A percentile compares a stretch with the other conserved stretches of the same genome.
These are phyloP conservation scores for Cucurbita argyrosperma DNA, from an alignment of 306 rosid genomes.

Conservation along the genomic window DNA sequence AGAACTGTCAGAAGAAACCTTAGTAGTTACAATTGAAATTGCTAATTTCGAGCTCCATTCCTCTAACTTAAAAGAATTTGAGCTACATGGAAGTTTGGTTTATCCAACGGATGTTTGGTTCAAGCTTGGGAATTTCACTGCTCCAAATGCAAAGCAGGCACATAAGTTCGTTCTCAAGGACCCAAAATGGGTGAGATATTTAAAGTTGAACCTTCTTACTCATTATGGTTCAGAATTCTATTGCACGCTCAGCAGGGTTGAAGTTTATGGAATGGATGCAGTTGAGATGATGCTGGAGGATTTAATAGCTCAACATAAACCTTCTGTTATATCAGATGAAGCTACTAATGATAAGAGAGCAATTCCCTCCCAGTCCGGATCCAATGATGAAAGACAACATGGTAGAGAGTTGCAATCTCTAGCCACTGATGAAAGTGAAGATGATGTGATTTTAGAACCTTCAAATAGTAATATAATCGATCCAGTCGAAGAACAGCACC, in stretches of 20 bases:
- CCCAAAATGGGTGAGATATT: conserved; percentile 97
- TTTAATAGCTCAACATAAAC: conserved; percentile 46
- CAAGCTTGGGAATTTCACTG: conserved; percentile 65
- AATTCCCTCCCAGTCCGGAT: conserved; percentile 21
- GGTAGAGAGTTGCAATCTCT: conserved; percentile 22
- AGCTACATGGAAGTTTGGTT: conserved; percentile 61
- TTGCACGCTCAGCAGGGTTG: conserved; percentile 72
- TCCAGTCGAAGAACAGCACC: conserved; percentile 57
- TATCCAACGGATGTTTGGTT: conserved; percentile 86
- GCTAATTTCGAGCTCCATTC: conserved; percentile 93
- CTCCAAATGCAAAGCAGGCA: conserved; percentile 68
- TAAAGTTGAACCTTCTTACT: conserved; percentile 64
- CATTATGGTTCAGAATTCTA: conserved; percentile 90
- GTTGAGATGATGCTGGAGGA: conserved; percentile 96
- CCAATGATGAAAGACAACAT: conserved; percentile 23
- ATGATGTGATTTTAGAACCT: conserved; percentile 28
- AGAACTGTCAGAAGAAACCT: conserved; percentile 93
- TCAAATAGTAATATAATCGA: conserved; percentile 37
- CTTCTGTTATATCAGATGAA: conserved; percentile 22
- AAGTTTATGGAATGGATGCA: conserved; percentile 85
- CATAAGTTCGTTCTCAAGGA: conserved; percentile 59
- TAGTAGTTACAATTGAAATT: conserved; percentile 69
- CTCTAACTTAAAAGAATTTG: conserved; percentile 73
- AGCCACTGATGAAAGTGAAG: conserved; percentile 21
- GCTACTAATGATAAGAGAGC: conserved; percentile 35